A percentile compares a stretch with the other conserved stretches of the same genome.
Evolutionary conservation across 306 rosid species (phyloP).

Genomic region (Rubus idaeus): DNA sequence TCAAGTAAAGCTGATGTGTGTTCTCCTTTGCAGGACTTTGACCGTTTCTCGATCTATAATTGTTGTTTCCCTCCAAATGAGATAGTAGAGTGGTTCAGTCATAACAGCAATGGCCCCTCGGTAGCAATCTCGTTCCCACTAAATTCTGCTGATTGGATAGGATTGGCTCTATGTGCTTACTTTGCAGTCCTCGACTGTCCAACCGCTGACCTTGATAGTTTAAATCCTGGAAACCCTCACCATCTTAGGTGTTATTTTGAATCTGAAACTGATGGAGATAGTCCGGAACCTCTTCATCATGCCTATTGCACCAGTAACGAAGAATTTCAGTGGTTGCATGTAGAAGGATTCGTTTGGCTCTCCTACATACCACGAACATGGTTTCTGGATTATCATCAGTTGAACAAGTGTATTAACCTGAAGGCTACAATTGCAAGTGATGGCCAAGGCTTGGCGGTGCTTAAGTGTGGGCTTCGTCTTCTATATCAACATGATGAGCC

Average conservation of each 20-base stretch:
- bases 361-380: slow-evolving; percentile 10
- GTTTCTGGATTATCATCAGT: neutral
- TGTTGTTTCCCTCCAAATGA: neutral
- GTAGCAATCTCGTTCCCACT: neutral
- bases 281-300: neutral
- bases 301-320: slow-evolving; percentile 4
- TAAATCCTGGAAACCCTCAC: neutral
- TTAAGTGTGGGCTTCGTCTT: slow-evolving; percentile 5
- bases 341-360: slow-evolving; percentile 6
- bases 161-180: slow-evolving; percentile 20
- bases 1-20: no score
- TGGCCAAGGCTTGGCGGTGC: neutral
- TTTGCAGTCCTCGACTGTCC: slow-evolving; percentile 16
- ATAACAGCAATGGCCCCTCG: neutral
- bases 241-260: slow-evolving; percentile 20
- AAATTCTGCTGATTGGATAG: slow-evolving; percentile 18
- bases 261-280: slow-evolving; percentile 18
- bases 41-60: neutral
- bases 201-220: neutral
- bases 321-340: slow-evolving; percentile 1
- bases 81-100: neutral
- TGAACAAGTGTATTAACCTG: neutral
- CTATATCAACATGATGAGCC: neutral
- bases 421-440: slow-evolving; percentile 11
- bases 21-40: slow-evolving; percentile 11